phyloP scores from a whole-genome alignment of 1,139 yeast species.

The Debaryomycetaceae sp. region DNA sequence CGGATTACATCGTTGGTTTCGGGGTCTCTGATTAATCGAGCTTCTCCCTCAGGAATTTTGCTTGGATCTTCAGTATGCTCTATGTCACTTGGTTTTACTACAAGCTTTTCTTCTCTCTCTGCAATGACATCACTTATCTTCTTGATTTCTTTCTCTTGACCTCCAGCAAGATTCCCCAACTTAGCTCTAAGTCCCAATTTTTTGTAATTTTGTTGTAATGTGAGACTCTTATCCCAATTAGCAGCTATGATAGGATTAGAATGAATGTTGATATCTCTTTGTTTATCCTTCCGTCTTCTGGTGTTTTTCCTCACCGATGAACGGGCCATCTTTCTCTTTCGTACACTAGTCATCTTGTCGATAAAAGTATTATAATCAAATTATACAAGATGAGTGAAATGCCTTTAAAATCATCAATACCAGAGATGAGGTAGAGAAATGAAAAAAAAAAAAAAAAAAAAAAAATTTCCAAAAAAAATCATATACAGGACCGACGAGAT shows the following conservation, averaged over 20 bases:
- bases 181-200: constrained; percentile 70
- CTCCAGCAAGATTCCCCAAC: constrained; percentile 67
- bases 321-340: constrained; percentile 82
- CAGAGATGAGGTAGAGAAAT: not conserved
- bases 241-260: constrained; percentile 82
- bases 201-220: constrained; percentile 81
- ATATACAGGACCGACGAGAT: not conserved
- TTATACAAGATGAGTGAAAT: no score
- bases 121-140: constrained; percentile 29
- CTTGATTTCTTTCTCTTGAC: constrained; percentile 52
- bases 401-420: not conserved
- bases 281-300: constrained; percentile 65
- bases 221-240: constrained; percentile 83
- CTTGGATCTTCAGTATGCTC: constrained; percentile 50
- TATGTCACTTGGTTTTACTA: constrained; percentile 34
- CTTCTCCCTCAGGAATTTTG: constrained; percentile 74
- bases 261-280: constrained; percentile 58
- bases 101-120: constrained; percentile 23
- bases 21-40: constrained; percentile 69
- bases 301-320: constrained; percentile 68
- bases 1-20: constrained; percentile 66
- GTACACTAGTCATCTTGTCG: constrained; percentile 67
- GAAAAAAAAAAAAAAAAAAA: not conserved
- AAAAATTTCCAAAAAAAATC: no score
- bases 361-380: no score